Conservation (phyloP, 805 yeast genomes). For the Zygotorulaspora florentina region DNA sequence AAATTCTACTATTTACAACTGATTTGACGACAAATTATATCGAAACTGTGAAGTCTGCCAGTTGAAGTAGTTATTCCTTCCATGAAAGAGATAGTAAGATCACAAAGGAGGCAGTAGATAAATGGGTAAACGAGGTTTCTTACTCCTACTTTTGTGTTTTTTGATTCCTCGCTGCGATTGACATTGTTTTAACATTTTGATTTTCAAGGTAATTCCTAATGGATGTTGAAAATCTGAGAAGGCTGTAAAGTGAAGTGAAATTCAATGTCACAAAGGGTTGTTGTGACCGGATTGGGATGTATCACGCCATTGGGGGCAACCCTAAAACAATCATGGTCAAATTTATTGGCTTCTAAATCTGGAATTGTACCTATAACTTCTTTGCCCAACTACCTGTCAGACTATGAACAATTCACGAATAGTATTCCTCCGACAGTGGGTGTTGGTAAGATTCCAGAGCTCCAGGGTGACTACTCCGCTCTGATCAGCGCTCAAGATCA, state of each 20-base stretch:
- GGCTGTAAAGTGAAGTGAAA: neutral
- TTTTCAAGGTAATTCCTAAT: neutral
- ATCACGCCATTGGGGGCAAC: constrained; percentile 85
- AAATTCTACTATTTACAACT: too few species aligned
- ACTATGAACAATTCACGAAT: constrained; percentile 40
- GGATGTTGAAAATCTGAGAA: neutral
- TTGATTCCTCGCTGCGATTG: too few species aligned
- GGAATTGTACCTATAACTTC: constrained; percentile 55
- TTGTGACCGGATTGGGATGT: constrained; percentile 86
- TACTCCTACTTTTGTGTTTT: too few species aligned
- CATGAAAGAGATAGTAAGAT: too few species aligned
- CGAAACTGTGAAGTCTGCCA: too few species aligned
- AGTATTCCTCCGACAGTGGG: constrained; percentile 60
- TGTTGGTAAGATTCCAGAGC: constrained; percentile 65
- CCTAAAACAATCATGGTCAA: constrained; percentile 48
- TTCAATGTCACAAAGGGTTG: constrained; percentile 52
- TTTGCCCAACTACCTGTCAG: constrained; percentile 34
- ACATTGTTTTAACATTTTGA: too few species aligned
- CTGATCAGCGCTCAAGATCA: constrained; percentile 40
- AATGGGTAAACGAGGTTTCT: too few species aligned
- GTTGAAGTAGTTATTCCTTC: too few species aligned
- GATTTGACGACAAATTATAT: too few species aligned
- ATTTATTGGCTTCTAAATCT: constrained; percentile 47
- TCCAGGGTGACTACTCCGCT: constrained; percentile 38
- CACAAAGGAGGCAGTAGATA: too few species aligned